A percentile compares a stretch with the other conserved stretches of the same genome.
Conservation (phyloP, 306 rosid genomes). For the Corylus heterophylla region DNA sequence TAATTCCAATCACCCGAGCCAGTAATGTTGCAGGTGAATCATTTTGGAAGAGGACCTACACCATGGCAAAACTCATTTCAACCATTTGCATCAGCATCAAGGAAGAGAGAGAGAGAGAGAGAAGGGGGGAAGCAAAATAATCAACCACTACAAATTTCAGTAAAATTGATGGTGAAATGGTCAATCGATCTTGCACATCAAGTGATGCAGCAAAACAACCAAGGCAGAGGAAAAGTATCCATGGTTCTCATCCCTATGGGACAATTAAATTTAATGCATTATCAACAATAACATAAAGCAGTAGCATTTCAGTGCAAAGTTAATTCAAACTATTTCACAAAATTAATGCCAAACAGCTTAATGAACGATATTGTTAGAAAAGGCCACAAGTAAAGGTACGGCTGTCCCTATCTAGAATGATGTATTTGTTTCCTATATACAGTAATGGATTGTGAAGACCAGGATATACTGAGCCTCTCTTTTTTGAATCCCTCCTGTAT, state of each 20-base stretch:
- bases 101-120: slow-evolving; percentile 10
- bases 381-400: not conserved
- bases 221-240: not conserved
- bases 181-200: not conserved
- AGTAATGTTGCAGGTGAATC: slow-evolving; percentile 97
- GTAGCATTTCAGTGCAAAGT: not conserved
- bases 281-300: not conserved
- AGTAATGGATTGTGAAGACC: too few species aligned
- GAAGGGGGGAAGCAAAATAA: not conserved
- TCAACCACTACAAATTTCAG: not conserved
- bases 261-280: not conserved
- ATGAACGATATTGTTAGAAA: too few species aligned
- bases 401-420: not conserved
- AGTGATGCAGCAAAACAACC: not conserved
- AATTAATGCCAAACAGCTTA: too few species aligned
- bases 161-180: not conserved
- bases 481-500: too few species aligned
- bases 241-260: not conserved
- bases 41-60: slow-evolving; percentile 93
- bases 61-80: slow-evolving; percentile 23
- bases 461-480: too few species aligned
- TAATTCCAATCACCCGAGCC: slow-evolving; percentile 89
- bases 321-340: too few species aligned
- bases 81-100: slow-evolving; percentile 16
- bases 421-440: too few species aligned